These are phyloP conservation scores for Nepenthes gracilis DNA, from an alignment of 148 eudicot species.

Conservation along the genomic window DNA sequence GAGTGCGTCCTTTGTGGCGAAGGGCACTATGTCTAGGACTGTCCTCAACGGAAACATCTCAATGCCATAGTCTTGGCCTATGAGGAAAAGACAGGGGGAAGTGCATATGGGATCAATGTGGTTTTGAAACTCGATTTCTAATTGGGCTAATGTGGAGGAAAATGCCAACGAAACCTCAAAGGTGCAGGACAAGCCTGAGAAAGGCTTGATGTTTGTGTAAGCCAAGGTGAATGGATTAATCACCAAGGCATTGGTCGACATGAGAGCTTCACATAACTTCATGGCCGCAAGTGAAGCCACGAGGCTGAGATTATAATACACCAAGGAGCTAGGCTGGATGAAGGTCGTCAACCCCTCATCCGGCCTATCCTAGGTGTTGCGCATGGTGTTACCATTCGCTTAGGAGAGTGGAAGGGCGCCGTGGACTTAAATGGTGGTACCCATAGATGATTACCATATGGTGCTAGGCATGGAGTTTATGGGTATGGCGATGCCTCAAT, in stretches of 20 bases:
- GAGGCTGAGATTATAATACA: neutral
- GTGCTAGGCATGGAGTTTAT: neutral
- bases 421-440: neutral
- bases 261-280: neutral
- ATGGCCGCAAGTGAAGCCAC: slow-evolving; percentile 6
- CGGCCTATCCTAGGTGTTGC: neutral
- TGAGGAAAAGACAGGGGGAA: too few species aligned
- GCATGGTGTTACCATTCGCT: neutral
- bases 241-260: neutral
- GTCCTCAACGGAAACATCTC: neutral
- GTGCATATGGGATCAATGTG: too few species aligned
- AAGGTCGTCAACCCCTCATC: slow-evolving; percentile 1
- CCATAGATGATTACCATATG: neutral
- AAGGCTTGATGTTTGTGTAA: neutral
- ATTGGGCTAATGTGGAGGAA: too few species aligned
- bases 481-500: neutral
- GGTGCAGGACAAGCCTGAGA: neutral
- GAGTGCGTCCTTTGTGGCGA: neutral
- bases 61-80: neutral
- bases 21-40: neutral
- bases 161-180: neutral
- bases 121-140: too few species aligned
- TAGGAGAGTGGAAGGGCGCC: neutral
- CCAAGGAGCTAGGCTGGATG: neutral
- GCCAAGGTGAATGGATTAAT: neutral